Base-by-base conservation (phyloP, 345 rosid species). In the Camelina hispida region DNA sequence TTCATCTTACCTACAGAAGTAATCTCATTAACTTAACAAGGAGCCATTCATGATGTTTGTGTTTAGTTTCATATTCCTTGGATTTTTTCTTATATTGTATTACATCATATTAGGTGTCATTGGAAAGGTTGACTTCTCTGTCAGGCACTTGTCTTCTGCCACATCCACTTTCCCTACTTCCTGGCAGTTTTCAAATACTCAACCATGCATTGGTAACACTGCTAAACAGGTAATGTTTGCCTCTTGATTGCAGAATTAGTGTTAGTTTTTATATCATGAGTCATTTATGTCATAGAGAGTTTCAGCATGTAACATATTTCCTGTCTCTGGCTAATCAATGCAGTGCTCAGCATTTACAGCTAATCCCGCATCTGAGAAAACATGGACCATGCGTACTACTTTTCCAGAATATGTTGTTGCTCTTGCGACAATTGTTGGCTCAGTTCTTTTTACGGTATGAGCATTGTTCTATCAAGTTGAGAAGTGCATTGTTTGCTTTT, bases 321-420 rank as follows among this genome's bases (percentile, higher is more conserved):
- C 48, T 69, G 7, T 65, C 78, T 37, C 61, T 80, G 68, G 34
- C 62, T 40, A 18, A 51, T 63, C 22, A 52, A 75, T 78, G 73
- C 90, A 96, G 99, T 96, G 99, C 74, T 81, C 99, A 17, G 99
- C 98, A 10, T 91, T 81, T 83, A 78, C 80, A 66, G 91, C 94
- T 47, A 83, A 58, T 60, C 80, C 87, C 64, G 63, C 94, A 68
- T 89, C 99, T 14, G 99, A 92, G 88, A 93, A 93, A 79, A 93
- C 97, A 42, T 96, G 99, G 99, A 88, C 93, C 16, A 96, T 93
- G 99, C 93, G 88, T 17, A 68, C 96, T 51, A 96, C 98, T 22
- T 96, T 96, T 70, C 99, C 98, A 43, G 99, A 96, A 86, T 96
- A 96, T 61, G 89, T 96, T 78, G 99, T 96, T 81, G 99, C 99